Evolutionary conservation across 2,329 filamentous ascomycete genomes (phyloP).

Genomic region (Aureobasidium sp.): DNA sequence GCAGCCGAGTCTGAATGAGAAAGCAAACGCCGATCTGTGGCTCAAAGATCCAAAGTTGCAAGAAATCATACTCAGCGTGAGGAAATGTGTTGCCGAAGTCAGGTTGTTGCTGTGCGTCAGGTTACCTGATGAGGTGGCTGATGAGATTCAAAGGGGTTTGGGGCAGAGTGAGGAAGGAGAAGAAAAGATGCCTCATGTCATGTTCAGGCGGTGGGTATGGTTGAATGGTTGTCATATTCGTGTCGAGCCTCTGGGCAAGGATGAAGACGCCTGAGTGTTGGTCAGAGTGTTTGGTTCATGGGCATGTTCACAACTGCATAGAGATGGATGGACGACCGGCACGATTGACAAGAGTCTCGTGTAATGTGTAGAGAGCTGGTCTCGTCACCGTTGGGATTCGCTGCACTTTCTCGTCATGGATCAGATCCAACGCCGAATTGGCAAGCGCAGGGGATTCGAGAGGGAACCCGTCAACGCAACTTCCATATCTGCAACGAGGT

Average conservation of each 20-base stretch:
- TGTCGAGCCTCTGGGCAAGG: conserved; percentile 11
- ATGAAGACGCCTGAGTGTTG: not conserved
- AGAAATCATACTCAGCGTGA: conserved; percentile 17
- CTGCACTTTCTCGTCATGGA: not conserved
- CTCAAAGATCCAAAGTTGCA: conserved; percentile 16
- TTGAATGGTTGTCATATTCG: conserved; percentile 14
- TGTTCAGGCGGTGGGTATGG: conserved; percentile 11
- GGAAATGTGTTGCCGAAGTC: conserved; percentile 14
- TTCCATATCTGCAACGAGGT: not conserved
- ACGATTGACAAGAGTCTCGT: not conserved
- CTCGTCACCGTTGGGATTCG: too few relatives aligned
- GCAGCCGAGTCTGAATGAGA: conserved; percentile 19
- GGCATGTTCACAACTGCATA: not conserved
- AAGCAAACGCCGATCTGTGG: conserved; percentile 18
- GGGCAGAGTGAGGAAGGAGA: not conserved
- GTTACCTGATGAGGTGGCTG: not conserved
- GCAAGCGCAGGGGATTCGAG: not conserved
- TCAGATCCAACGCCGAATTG: not conserved
- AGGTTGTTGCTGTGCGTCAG: conserved; percentile 8
- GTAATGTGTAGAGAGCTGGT: not conserved
- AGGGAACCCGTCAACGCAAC: not conserved
- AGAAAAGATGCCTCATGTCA: conserved; percentile 1
- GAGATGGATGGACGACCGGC: not conserved
- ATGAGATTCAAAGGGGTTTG: not conserved
- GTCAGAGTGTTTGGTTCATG: not conserved